Base-by-base conservation (phyloP, 2,329 filamentous ascomycete genomes). In the Sporothrix luriei region DNA sequence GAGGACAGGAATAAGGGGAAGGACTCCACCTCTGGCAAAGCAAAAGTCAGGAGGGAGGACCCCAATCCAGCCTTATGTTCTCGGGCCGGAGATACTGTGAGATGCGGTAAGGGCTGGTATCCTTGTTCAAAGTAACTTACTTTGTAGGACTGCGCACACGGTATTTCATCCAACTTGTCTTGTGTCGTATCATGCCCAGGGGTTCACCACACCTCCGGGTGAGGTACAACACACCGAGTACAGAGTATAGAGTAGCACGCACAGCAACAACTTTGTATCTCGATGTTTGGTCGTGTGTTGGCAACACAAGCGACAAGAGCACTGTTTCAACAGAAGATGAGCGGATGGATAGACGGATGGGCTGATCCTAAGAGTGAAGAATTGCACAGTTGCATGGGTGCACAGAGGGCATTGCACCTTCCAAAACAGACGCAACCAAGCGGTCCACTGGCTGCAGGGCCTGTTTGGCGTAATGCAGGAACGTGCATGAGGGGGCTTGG, bases 381-480 rank as follows among this genome's bases (percentile, higher is more conserved):
- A 46, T 46, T 6, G 57, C 38, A 26, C 38, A 21, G 54, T 46
- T 6, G 57, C 38, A 26, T 21, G 38, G 54, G 57, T 62, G 38
- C 33, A 43, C 13, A 33, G 3, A 24, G 33, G n/a, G 29, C 21
- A 40, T n/a, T 46, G 46, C 38, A 46, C 57, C 57, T 62, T 46
- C 57, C 57, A 21, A 62, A 62, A 62, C 57, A 43, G 57, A 62
- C n/a, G 40, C 62, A 66, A 29, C 52, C 48, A 52, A 7, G 48
- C 48, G 55, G 16, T 59, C 55, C 55, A 49, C 59, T 21, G 24
- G 61, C 43, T 65, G 61, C 61, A 51, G 43, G 43, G 24, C 40
- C 21, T 21, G 61, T 65, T 51, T 65, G 61, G 46, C 61, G 26
- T 38, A 46, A 65, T 65, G 61, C 43, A 65, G 61, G 61, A 65